phyloP scores from a whole-genome alignment of 306 rosid genomes.

The Sicyos baderoa region DNA sequence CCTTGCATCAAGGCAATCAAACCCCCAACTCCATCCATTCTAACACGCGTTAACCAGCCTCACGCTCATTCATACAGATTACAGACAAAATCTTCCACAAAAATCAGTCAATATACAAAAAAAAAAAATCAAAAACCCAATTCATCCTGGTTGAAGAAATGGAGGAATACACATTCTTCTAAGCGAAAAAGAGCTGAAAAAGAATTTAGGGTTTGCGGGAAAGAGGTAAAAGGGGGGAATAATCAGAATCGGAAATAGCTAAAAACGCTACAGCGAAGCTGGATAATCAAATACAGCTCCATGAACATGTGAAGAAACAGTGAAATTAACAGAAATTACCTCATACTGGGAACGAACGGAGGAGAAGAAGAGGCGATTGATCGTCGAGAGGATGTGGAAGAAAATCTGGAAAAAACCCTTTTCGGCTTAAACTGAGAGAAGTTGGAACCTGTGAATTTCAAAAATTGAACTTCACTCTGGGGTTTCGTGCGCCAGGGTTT shows the following conservation, averaged over 20 bases:
- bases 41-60: not conserved
- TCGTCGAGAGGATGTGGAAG: not conserved
- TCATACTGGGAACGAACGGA: constrained; percentile 1
- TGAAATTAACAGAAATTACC: not conserved
- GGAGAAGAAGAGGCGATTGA: not conserved
- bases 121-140: not conserved
- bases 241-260: not conserved
- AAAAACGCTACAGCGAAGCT: not conserved
- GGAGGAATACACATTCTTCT: not conserved
- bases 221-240: not conserved
- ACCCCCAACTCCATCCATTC: not conserved
- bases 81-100: not conserved
- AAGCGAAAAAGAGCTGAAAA: not conserved
- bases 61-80: not conserved
- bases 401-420: constrained; percentile 16
- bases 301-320: not conserved
- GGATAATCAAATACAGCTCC: not conserved
- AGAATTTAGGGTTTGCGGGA: no score
- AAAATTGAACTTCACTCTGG: not conserved
- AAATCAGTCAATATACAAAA: not conserved
- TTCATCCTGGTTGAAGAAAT: no score
- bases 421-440: not conserved
- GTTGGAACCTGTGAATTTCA: not conserved
- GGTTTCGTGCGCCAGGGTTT: no score
- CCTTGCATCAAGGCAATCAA: not conserved